phyloP scores from a whole-genome alignment of 768 basidiomycete species.

The Hemileccinum impolitum region DNA sequence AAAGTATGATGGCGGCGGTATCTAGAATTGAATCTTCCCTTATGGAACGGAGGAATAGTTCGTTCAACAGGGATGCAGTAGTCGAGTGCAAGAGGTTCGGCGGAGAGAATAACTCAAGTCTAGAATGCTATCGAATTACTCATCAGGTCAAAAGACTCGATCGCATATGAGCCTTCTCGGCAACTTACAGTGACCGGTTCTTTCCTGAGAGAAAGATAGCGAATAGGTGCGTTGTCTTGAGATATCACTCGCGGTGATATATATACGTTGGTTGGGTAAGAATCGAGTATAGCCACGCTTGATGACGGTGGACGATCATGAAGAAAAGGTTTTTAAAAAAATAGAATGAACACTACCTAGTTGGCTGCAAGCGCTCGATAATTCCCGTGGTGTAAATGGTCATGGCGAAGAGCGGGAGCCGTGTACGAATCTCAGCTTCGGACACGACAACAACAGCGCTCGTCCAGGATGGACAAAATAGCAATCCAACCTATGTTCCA shows the following conservation, averaged over 20 bases:
- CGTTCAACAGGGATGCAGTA: constrained; percentile 49
- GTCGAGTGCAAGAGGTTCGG: constrained; percentile 58
- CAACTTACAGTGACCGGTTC: constrained; percentile 9
- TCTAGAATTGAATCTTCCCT: neutral
- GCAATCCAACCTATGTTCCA: constrained; percentile 42
- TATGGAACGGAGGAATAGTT: constrained; percentile 13
- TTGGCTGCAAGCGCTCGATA: constrained; percentile 43
- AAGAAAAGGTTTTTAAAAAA: neutral
- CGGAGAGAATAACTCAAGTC: constrained; percentile 42
- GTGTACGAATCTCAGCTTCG: constrained; percentile 41
- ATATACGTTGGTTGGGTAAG: constrained; percentile 50
- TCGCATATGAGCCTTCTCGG: neutral
- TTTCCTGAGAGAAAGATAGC: constrained; percentile 43
- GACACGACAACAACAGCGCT: constrained; percentile 47
- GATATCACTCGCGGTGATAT: constrained; percentile 35
- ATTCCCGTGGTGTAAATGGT: constrained; percentile 44
- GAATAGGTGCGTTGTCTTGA: constrained; percentile 46
- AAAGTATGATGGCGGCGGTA: constrained; percentile 34
- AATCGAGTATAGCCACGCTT: constrained; percentile 51
- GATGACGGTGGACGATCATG: neutral
- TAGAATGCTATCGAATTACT: constrained; percentile 26
- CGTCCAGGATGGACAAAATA: constrained; percentile 51
- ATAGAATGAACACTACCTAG: constrained; percentile 33
- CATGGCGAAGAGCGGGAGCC: constrained; percentile 50
- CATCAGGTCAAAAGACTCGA: neutral